Evolutionary conservation across 169 alveolate species (phyloP).

Genomic region (Cryptosporidium parvum): DNA sequence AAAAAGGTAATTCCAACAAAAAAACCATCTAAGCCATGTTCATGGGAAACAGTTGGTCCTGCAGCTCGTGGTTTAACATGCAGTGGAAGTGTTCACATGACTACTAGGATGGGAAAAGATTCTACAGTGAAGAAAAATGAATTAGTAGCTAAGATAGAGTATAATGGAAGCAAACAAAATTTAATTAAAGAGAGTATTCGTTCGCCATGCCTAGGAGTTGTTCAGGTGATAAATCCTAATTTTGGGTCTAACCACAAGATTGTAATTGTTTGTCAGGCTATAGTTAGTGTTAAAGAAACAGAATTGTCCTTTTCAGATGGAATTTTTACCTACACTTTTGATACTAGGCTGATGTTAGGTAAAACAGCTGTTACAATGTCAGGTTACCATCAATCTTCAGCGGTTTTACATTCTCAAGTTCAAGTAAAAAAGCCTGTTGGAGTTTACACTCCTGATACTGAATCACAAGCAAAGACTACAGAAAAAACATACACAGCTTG

Average conservation of each 20-base stretch:
- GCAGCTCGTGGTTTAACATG: not conserved
- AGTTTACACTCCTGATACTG: not conserved
- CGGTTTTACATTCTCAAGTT: not conserved
- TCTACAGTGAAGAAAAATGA: not conserved
- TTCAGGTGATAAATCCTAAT: not conserved
- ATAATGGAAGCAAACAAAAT: not conserved
- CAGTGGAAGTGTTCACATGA: not conserved
- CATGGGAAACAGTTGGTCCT: not conserved
- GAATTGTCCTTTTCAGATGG: not conserved
- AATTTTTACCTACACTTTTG: not conserved
- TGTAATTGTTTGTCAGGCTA: not conserved
- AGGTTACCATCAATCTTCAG: conserved; percentile 3
- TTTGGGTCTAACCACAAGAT: not conserved
- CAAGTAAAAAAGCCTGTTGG: not conserved
- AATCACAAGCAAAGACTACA: no score
- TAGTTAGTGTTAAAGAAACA: not conserved
- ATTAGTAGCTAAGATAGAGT: not conserved
- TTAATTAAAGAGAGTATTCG: not conserved
- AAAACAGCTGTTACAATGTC: not conserved
- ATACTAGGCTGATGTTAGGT: not conserved
- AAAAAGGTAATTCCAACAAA: not conserved
- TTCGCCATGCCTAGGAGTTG: not conserved
- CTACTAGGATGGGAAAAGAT: not conserved
- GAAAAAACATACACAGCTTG: conserved; percentile 20
- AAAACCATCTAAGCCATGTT: not conserved